Base-by-base conservation (phyloP, 305 asterid genomes). In the Ruellia speciosa region DNA sequence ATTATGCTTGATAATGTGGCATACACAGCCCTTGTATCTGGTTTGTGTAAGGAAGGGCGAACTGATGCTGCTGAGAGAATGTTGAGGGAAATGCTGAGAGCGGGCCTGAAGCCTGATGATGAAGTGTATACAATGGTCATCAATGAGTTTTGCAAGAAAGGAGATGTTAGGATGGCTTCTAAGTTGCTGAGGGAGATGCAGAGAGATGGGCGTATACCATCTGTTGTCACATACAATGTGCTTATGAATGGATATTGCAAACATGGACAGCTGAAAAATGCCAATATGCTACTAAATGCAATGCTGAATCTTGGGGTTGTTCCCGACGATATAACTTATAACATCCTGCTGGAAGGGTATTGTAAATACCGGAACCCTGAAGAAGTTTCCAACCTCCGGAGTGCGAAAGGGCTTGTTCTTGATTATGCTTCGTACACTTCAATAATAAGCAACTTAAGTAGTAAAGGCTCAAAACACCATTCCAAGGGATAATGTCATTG, bases 281-380 rank as follows among this genome's bases (percentile, higher is more conserved):
- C 96, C 2, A 68, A 87, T 16, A 74, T 87, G 88, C 75, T 87
- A 0, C 75, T 90, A 20, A 73, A 81, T 33, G 96, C 96, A 0
- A 90, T 90, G 97, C 77, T 79, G 52, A 87, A 81, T 62, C 31
- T 90, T 0, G 86, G 96, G 56, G 75, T 83, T 11, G 70, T 53
- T 61, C 96, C 96, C 0, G 94, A 90, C 71, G 97, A 90, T 70
- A 70, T 90, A 59, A 90, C 97, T 4, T 90, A 70, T 60, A 90
- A 85, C 62, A 85, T 83, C 37, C 70, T 90, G 59, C 63, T 90
- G 67, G 95, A 90, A 56, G 94, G 95, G 61, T 75, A 87, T 58
- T 81, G 92, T 64, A 81, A 65, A 43, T 50, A 71, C 49, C 78
- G 78, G 24, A 78, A 67, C 18, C 66, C 64, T 0, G 88, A 80